Evolutionary conservation across 208 protist species (phyloP).

Genomic region (Vickermania ingenoplastis): DNA sequence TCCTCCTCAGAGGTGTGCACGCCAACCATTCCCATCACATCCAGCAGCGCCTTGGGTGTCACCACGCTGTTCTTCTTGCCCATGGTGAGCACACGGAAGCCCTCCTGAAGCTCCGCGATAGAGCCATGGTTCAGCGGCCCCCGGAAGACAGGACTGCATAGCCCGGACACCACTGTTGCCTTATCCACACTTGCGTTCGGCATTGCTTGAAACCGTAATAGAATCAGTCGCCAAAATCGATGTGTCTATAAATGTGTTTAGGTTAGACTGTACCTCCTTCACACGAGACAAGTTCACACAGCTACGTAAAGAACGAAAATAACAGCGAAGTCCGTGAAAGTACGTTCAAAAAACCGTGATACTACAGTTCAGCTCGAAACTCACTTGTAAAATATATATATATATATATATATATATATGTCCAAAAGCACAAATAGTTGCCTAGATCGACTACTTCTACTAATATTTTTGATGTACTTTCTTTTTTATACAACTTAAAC

Average conservation of each 20-base stretch:
- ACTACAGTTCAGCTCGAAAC: too few relatives aligned
- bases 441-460: too few relatives aligned
- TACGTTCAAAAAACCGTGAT: too few relatives aligned
- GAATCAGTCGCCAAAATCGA: neutral
- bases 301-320: neutral
- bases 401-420: too few relatives aligned
- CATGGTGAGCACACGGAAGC: conserved; percentile 97
- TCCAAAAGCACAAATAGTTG: too few relatives aligned
- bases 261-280: neutral
- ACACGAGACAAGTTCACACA: neutral
- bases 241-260: neutral
- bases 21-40: conserved; percentile 95
- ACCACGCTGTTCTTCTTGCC: conserved; percentile 86
- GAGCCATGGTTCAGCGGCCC: conserved; percentile 91
- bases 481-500: too few relatives aligned
- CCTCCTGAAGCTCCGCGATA: conserved; percentile 98
- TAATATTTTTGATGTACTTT: too few relatives aligned
- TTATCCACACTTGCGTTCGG: too few relatives aligned
- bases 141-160: conserved; percentile 22
- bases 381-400: too few relatives aligned
- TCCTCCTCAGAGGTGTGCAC: conserved; percentile 86
- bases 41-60: conserved; percentile 94
- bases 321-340: too few relatives aligned
- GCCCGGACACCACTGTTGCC: conserved; percentile 9
- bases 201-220: neutral